Percentiles rank a stretch among this genome's conserved stretches.
These are phyloP conservation scores for Linnemannia schmuckeri DNA, from an alignment of 192 early-diverging fungal species.

Conservation along the genomic window DNA sequence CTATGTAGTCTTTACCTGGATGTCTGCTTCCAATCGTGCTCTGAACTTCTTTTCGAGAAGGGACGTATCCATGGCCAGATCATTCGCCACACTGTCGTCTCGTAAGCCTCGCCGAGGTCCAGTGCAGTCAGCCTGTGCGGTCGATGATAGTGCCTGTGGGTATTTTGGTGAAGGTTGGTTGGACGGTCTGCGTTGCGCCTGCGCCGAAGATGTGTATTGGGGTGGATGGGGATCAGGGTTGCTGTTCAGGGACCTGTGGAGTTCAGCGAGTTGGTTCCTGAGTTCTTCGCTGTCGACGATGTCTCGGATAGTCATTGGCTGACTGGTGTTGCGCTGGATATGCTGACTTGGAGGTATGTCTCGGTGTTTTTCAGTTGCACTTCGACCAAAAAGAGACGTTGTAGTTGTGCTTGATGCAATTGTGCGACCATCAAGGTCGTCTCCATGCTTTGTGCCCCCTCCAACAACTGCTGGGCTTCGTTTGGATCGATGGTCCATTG, in stretches of 20 bases:
- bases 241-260: conserved; percentile 31
- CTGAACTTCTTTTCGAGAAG: neutral
- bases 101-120: neutral
- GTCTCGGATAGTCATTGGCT: conserved; percentile 33
- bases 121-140: neutral
- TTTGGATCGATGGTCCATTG: neutral
- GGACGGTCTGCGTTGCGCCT: neutral
- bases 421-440: neutral
- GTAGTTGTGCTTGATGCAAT: neutral
- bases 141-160: conserved; percentile 4
- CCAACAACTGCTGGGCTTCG: neutral
- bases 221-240: neutral
- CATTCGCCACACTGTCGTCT: neutral
- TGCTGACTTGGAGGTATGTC: neutral
- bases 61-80: neutral
- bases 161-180: neutral
- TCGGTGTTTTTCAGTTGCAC: neutral
- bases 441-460: neutral
- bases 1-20: neutral
- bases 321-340: neutral
- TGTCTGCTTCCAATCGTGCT: neutral
- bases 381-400: neutral
- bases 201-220: neutral
- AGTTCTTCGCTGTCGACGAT: conserved; percentile 37
- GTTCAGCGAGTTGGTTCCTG: conserved; percentile 40